A percentile compares a stretch with the other conserved stretches of the same genome.
Evolutionary conservation across 2,329 filamentous ascomycete genomes (phyloP).

Genomic region (Ophiocordyceps polyrhachis-furcata): DNA sequence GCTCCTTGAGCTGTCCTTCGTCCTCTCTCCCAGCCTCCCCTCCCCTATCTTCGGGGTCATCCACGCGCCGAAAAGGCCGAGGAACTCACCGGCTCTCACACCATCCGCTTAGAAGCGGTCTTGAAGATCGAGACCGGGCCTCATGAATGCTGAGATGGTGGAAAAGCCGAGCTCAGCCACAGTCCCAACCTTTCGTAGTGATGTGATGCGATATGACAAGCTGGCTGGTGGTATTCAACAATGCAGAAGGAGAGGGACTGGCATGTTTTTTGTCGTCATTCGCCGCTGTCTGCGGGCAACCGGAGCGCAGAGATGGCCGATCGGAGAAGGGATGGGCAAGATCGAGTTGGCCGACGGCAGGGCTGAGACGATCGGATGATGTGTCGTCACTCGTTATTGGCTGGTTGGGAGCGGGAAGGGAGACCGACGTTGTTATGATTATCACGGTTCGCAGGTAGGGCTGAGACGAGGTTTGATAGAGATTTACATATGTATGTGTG

Average conservation of each 20-base stretch:
- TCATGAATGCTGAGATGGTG: neutral
- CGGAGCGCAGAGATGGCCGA: neutral
- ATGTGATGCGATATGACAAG: no score
- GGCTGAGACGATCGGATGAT: neutral
- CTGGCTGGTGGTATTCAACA: no score
- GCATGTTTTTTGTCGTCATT: no score
- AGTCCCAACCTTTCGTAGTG: no score
- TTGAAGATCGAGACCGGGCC: neutral
- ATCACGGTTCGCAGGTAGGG: neutral
- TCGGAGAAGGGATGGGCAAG: neutral
- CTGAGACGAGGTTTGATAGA: neutral
- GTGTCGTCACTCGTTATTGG: no score
- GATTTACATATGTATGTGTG: neutral
- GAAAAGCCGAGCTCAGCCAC: no score
- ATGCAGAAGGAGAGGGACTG: no score
- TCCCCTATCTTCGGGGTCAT: neutral
- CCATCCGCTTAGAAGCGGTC: neutral
- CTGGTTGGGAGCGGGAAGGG: no score
- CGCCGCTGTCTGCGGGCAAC: neutral
- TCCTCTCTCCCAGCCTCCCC: neutral
- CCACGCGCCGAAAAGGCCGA: neutral
- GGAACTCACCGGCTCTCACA: neutral
- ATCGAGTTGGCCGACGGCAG: slow-evolving; percentile 1
- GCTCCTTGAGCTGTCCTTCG: neutral
- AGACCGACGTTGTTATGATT: no score